Evolutionary conservation across 352 stramenopile species (phyloP).

Genomic region (Globisporangium parvum): DNA sequence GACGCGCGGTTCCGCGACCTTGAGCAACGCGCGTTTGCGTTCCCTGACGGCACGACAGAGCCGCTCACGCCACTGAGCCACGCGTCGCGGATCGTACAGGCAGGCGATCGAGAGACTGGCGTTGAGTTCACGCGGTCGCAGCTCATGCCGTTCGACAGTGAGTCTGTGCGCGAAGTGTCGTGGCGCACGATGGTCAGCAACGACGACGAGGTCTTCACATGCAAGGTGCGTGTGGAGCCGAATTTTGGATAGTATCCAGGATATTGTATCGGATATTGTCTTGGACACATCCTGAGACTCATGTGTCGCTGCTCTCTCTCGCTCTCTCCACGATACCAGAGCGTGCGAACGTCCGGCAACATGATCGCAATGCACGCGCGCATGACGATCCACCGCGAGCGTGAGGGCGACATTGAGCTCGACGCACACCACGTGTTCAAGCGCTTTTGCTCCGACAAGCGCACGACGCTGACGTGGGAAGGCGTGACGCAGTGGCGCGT

Average conservation of each 20-base stretch:
- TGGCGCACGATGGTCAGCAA: constrained; percentile 7
- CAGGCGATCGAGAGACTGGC: constrained; percentile 4
- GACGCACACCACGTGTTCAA: constrained; percentile 11
- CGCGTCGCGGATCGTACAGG: constrained; percentile 8
- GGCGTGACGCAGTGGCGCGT: constrained; percentile 10
- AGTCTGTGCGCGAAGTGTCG: constrained; percentile 4
- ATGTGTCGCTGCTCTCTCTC: background rate
- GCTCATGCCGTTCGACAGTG: constrained; percentile 7
- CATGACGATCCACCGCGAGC: constrained; percentile 6
- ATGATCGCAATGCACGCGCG: constrained; percentile 6
- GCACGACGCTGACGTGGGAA: constrained; percentile 7
- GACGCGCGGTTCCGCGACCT: constrained; percentile 1
- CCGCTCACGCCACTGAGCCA: background rate
- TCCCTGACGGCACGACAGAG: background rate
- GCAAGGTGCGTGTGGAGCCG: constrained; percentile 2
- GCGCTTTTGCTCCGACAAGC: background rate
- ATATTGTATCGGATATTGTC: background rate
- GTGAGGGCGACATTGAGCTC: constrained; percentile 2
- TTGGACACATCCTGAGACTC: too few species aligned
- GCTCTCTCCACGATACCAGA: background rate
- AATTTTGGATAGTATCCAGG: background rate
- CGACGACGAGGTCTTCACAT: background rate
- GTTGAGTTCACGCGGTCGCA: constrained; percentile 9
- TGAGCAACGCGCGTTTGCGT: background rate
- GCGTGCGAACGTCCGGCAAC: background rate